Evolutionary conservation across 164 flowering plant species (phyloP).

Genomic region (Sextonia rubra): DNA sequence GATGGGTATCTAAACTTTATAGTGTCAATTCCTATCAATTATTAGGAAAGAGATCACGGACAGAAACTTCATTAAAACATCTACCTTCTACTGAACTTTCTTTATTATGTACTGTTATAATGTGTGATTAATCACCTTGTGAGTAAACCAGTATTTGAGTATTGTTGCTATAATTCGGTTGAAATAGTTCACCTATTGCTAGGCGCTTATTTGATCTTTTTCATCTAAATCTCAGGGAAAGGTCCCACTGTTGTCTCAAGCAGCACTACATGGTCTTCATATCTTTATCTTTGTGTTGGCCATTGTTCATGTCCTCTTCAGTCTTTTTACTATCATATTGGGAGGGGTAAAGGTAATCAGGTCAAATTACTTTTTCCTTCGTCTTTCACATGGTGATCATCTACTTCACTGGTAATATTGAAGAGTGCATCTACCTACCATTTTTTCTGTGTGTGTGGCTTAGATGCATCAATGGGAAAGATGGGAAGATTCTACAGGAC

Average conservation of each 20-base stretch:
- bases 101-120: no score
- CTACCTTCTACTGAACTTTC: no score
- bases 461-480: constrained; percentile 91
- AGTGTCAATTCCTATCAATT: no score
- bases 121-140: no score
- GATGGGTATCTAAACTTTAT: no score
- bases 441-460: background rate
- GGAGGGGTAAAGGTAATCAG: constrained; percentile 59
- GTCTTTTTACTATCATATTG: constrained; percentile 65
- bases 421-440: background rate
- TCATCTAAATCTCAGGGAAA: constrained; percentile 42
- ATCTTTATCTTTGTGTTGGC: constrained; percentile 88
- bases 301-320: constrained; percentile 67
- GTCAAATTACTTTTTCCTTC: background rate
- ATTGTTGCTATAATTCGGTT: no score
- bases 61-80: no score
- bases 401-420: background rate
- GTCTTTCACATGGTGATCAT: background rate
- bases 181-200: no score
- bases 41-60: no score
- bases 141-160: no score
- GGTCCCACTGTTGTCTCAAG: constrained; percentile 60
- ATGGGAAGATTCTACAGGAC: constrained; percentile 80
- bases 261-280: constrained; percentile 80
- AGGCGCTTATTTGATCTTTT: background rate